Base-by-base conservation (phyloP, 2,329 filamentous ascomycete species). In the Aspergillus brunneoviolaceus region DNA sequence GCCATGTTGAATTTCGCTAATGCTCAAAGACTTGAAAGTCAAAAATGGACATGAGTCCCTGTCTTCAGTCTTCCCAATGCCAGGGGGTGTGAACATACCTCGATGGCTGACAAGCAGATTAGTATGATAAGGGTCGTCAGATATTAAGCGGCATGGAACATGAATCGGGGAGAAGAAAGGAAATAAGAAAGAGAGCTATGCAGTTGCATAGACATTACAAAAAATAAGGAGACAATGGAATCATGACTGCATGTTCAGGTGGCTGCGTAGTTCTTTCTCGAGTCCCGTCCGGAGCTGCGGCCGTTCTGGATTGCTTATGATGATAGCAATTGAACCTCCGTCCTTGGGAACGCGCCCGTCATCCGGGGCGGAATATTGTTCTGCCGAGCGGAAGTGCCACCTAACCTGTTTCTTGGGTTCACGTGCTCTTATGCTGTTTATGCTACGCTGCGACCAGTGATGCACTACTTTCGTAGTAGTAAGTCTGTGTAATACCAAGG, bases 21-120 rank as follows among this genome's bases (percentile, higher is more conserved):
- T 51, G 47, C 29, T 56, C 47, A 48, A 31, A 50, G 42, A 27
- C 57, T 58, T 29, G 27, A 9, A 6, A 29, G 60, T 49, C 60
- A 57, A 50, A 58, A 47, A 49, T 54, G 52, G 23, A 45, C 10
- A 49, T 64, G 55, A 65, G 58, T 57, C 55, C 61, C 49, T 49
- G 53, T 12, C 27, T 21, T 53, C 59, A 55, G 69, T 63, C 66
- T 66, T 68, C 70, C 70, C 68, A 70, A 70, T 66, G 67, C 61
- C 66, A 51, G 16, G 39, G 39, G 63, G n/a, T 62, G 63, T 64
- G n/a, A 35, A 39, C 56, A 58, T 49, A 63, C 66, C 52, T 52
- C 65, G 63, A 63, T 60, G 62, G 66, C 64, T 64, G 65, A 49
- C 25, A 65, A 62, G 63, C 53, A 61, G 59, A 53, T 59, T 29